phyloP scores from a whole-genome alignment of 495 filamentous ascomycete genomes.

The Neurospora sp. region DNA sequence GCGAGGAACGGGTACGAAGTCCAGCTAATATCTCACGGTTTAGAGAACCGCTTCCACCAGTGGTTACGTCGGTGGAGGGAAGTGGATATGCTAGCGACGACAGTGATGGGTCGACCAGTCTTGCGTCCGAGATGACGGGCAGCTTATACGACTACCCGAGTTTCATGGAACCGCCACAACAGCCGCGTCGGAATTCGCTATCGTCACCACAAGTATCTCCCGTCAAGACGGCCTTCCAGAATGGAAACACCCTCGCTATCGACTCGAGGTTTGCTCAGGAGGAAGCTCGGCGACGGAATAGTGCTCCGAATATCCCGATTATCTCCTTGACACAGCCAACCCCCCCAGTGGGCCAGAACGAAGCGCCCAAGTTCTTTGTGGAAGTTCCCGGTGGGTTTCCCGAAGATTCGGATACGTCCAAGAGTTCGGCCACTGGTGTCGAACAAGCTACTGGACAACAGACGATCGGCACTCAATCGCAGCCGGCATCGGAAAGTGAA shows the following conservation, averaged over 20 bases:
- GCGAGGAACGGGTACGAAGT: constrained; percentile 36
- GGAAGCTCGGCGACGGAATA: constrained; percentile 9
- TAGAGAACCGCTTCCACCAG: constrained; percentile 52
- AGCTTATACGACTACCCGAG: not conserved
- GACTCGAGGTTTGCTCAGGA: constrained; percentile 14
- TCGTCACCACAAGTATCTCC: not conserved
- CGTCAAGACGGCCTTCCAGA: not conserved
- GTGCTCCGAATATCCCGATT: constrained; percentile 13
- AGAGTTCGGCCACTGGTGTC: not conserved
- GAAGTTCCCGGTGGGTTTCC: constrained; percentile 38
- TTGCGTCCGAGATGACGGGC: not conserved
- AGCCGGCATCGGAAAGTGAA: constrained; percentile 4
- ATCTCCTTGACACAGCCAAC: constrained; percentile 31
- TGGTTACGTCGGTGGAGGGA: constrained; percentile 57
- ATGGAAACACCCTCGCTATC: not conserved
- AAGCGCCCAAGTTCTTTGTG: constrained; percentile 13
- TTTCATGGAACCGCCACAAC: not conserved
- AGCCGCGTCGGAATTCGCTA: not conserved
- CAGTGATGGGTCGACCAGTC: not conserved
- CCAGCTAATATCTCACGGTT: constrained; percentile 35
- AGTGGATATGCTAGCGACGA: constrained; percentile 44
- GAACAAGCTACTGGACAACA: not conserved
- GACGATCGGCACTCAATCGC: not conserved
- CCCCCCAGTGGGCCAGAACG: constrained; percentile 10
- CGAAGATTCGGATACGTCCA: constrained; percentile 20